Percentiles rank a stretch among this genome's conserved stretches.
phyloP scores from a whole-genome alignment of 2,329 filamentous ascomycete genomes.

The Akanthomyces dipterigenus region DNA sequence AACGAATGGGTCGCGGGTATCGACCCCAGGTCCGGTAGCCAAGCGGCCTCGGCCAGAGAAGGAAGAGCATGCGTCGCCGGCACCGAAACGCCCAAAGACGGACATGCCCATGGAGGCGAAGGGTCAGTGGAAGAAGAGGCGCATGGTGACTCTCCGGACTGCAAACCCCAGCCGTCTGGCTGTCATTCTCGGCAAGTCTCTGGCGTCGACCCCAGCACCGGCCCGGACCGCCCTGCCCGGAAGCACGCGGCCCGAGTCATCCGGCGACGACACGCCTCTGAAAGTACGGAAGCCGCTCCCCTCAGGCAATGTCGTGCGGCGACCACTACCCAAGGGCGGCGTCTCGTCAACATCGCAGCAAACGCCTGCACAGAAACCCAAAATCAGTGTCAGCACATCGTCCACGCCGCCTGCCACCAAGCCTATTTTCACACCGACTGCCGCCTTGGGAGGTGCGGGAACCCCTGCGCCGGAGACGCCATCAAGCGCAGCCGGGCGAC shows the following conservation, averaged over 20 bases:
- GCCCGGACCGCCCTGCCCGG: constrained; percentile 29
- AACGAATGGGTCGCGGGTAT: constrained; percentile 19
- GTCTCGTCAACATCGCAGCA: constrained; percentile 15
- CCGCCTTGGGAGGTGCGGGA: neutral
- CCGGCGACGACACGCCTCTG: constrained; percentile 5
- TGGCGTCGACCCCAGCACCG: constrained; percentile 16
- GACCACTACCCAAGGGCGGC: neutral
- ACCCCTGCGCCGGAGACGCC: constrained; percentile 18
- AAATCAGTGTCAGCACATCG: constrained; percentile 20
- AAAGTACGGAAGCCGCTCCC: constrained; percentile 12
- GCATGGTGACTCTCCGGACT: constrained; percentile 32
- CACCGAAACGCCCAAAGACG: constrained; percentile 33
- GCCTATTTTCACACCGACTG: neutral
- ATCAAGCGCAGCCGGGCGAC: constrained; percentile 15
- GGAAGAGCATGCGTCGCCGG: constrained; percentile 27
- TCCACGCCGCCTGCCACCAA: constrained; percentile 12
- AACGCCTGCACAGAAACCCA: constrained; percentile 20
- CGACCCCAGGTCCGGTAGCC: constrained; percentile 17
- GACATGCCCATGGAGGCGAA: constrained; percentile 20
- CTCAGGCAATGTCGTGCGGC: neutral
- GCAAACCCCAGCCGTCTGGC: constrained; percentile 28
- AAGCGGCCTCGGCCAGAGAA: constrained; percentile 34
- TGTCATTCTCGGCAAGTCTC: constrained; percentile 25
- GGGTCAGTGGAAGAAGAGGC: constrained; percentile 23
- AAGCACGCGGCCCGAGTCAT: constrained; percentile 21